Conservation (phyloP, 2,329 filamentous ascomycete genomes). For the Zalaria obscura region DNA sequence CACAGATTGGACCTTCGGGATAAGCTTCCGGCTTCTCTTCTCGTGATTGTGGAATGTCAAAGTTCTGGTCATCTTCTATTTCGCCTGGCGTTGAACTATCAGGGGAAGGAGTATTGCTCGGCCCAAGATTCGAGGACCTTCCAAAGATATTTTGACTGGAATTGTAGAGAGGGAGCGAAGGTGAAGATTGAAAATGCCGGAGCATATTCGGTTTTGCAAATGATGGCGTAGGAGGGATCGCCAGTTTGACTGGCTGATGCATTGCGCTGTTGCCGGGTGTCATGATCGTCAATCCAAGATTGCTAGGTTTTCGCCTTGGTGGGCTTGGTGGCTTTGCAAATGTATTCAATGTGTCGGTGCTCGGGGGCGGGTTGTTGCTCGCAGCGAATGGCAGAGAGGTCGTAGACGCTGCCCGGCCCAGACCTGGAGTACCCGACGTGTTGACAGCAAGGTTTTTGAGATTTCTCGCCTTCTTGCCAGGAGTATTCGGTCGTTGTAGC, state of each 20-base stretch:
- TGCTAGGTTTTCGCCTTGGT: conserved; percentile 55
- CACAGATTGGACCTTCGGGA: conserved; percentile 66
- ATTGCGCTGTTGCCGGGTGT: conserved; percentile 47
- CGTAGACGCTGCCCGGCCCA: conserved; percentile 33
- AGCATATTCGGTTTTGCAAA: conserved; percentile 35
- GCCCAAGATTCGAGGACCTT: background rate
- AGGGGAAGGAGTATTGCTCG: conserved; percentile 35
- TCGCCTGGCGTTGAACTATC: conserved; percentile 48
- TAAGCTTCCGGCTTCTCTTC: conserved; percentile 67
- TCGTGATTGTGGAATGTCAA: conserved; percentile 42
- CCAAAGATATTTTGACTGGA: background rate
- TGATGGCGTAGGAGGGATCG: conserved; percentile 44
- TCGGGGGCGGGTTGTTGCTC: conserved; percentile 24
- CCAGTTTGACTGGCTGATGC: conserved; percentile 40
- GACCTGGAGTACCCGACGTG: conserved; percentile 35
- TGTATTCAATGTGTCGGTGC: conserved; percentile 56
- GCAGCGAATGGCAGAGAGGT: conserved; percentile 40
- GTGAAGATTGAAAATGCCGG: conserved; percentile 48
- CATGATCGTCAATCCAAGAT: conserved; percentile 58
- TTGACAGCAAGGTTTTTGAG: conserved; percentile 76
- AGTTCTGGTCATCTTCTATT: conserved; percentile 34
- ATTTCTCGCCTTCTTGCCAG: conserved; percentile 60
- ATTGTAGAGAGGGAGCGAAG: conserved; percentile 37
- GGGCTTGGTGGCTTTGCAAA: conserved; percentile 72
- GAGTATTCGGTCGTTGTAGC: conserved; percentile 30